Evolutionary conservation across 768 basidiomycete genomes (phyloP).

Genomic region (Strobilomyces echinocephalus): DNA sequence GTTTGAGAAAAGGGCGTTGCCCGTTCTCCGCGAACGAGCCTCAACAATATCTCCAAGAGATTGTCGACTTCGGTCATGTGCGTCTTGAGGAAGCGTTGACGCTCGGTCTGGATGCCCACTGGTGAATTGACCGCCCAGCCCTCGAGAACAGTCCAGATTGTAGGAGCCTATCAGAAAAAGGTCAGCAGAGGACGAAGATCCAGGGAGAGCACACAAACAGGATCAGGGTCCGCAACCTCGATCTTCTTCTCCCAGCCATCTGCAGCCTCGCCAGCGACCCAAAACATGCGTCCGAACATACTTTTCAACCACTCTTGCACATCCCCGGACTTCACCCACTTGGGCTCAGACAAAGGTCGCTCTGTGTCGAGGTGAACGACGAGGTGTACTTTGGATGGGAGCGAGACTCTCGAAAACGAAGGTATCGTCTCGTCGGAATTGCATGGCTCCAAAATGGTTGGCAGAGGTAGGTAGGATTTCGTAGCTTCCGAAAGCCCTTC

Average conservation of each 20-base stretch:
- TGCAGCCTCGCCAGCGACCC: conserved; percentile 77
- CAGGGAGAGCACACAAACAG: conserved; percentile 50
- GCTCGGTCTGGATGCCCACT: conserved; percentile 67
- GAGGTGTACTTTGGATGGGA: conserved; percentile 59
- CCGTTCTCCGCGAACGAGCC: conserved; percentile 87
- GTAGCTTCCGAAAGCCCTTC: conserved; percentile 69
- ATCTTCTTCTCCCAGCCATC: conserved; percentile 96
- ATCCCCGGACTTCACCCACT: conserved; percentile 95
- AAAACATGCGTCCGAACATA: conserved; percentile 85
- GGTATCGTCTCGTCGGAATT: conserved; percentile 65
- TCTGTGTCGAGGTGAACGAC: conserved; percentile 78
- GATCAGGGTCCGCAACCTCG: conserved; percentile 88
- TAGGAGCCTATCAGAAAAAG: conserved; percentile 64
- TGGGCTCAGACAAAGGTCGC: conserved; percentile 88
- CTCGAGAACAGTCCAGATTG: conserved; percentile 86
- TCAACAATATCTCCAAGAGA: conserved; percentile 86
- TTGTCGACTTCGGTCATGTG: conserved; percentile 86
- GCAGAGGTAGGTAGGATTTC: conserved; percentile 63
- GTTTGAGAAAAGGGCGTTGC: conserved; percentile 66
- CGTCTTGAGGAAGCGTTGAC: conserved; percentile 83
- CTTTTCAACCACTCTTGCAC: conserved; percentile 90
- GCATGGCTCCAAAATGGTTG: conserved; percentile 37
- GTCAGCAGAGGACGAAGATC: not conserved
- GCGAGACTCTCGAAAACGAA: conserved; percentile 53
- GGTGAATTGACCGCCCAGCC: conserved; percentile 85